Base-by-base conservation (phyloP, 1,139 yeast species). In the Hyphopichia khmerensis region DNA sequence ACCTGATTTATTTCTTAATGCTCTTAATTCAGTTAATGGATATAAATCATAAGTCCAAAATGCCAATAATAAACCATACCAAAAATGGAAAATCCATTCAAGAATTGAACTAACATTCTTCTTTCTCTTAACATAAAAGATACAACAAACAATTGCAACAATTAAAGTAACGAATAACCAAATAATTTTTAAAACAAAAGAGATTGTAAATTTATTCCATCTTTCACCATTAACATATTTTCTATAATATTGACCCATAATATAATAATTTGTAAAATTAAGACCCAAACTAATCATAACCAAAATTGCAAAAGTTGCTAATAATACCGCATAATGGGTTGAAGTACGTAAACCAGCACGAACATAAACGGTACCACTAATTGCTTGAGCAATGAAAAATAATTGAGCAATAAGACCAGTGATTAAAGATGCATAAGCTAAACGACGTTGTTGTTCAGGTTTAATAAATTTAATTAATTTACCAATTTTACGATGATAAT, bases 11-110 rank as follows among this genome's bases (percentile, higher is more conserved):
- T 35, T 18, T 33, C 53, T 41, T 33, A 54, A 50, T 5, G 58
- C 57, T 23, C 43, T 27, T 15, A 42, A 38, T 35, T 62, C 66
- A n/a, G 66, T 61, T 44, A 61, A 56, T 45, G 71, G 72, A 48
- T 65, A 60, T 40, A 65, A 59, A 47, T 65, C 71, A 47, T 64
- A 62, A 39, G 70, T 60, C 72, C 72, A 66, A 51, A 65, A 60
- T 8, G 65, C 64, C 44, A 66, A 51, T 41, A 65, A 54, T 33
- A 65, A 48, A 4, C 71, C 70, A 47, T 66, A 66, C 70, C 70
- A 65, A 49, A 65, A 62, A 45, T 65, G 67, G 56, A 65, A 64
- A 30, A 53, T 49, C 72, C 72, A 66, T 50, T 66, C 72, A 39
- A 66, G 57, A 5, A 55, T 41, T n/a, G 66, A 60, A 26, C 67